Conservation (phyloP, 257 asterid genomes). For the Osmanthus fragrans region DNA sequence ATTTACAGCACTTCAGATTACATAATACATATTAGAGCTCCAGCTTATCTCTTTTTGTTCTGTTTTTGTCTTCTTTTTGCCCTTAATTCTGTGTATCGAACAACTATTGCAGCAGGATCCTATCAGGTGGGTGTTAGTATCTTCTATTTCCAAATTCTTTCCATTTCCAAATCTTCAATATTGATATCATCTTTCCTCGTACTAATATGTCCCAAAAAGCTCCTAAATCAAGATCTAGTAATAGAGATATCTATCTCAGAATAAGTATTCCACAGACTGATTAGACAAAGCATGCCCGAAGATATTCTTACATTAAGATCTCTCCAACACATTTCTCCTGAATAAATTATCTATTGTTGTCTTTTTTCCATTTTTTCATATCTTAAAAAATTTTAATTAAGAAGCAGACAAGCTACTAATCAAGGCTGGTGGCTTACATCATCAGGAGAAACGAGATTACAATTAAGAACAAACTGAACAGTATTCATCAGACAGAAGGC, state of each 20-base stretch:
- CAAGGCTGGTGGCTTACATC: conserved; percentile 9
- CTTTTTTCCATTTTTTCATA: neutral
- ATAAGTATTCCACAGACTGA: too few species aligned
- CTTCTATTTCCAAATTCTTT: too few species aligned
- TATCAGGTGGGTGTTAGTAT: neutral
- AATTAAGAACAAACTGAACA: neutral
- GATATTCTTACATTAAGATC: neutral
- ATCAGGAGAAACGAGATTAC: conserved; percentile 13
- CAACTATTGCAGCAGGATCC: too few species aligned
- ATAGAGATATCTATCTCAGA: neutral
- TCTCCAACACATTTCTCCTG: conserved; percentile 1
- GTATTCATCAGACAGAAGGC: conserved; percentile 18
- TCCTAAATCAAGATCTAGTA: neutral
- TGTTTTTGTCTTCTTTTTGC: too few species aligned
- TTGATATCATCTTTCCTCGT: neutral
- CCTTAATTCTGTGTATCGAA: too few species aligned
- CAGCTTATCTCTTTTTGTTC: too few species aligned
- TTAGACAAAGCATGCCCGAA: neutral
- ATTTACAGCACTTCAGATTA: too few species aligned
- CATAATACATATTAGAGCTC: too few species aligned
- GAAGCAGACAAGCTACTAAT: conserved; percentile 9
- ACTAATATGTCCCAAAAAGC: neutral
- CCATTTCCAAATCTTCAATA: neutral
- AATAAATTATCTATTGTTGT: neutral
- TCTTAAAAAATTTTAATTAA: neutral